phyloP scores from a whole-genome alignment of 1,139 yeast genomes.

The Candida glucosophila region DNA sequence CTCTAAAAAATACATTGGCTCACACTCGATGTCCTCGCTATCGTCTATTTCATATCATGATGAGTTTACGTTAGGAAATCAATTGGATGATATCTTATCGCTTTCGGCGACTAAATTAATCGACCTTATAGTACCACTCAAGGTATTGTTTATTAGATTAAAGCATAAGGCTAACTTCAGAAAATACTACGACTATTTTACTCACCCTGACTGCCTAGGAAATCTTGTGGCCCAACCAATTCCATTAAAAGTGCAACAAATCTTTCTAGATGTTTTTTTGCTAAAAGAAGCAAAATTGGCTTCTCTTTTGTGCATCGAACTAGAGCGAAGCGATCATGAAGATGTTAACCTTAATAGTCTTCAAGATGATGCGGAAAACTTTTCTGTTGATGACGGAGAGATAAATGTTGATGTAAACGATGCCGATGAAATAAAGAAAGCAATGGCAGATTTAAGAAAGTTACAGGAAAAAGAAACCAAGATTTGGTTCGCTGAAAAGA shows the following conservation, averaged over 20 bases:
- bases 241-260: slow-evolving; percentile 16
- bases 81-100: slow-evolving; percentile 17
- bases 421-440: slow-evolving; percentile 9
- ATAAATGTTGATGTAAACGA: slow-evolving; percentile 12
- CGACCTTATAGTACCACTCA: slow-evolving; percentile 25
- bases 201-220: slow-evolving; percentile 9
- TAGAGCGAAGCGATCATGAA: slow-evolving; percentile 52
- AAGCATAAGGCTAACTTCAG: slow-evolving; percentile 15
- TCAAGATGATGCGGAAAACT: slow-evolving; percentile 9
- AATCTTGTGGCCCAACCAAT: slow-evolving; percentile 8
- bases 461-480: slow-evolving; percentile 7
- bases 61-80: slow-evolving; percentile 7
- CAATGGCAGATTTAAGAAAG: slow-evolving; percentile 5
- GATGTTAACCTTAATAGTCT: slow-evolving; percentile 44
- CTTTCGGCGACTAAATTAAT: slow-evolving; percentile 15
- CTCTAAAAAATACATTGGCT: slow-evolving; percentile 4
- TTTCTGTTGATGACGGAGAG: too few relatives aligned
- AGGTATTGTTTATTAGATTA: slow-evolving; percentile 25
- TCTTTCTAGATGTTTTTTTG: slow-evolving; percentile 22
- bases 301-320: slow-evolving; percentile 16
- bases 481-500: slow-evolving; percentile 32
- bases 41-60: slow-evolving; percentile 5
- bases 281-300: slow-evolving; percentile 27
- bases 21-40: slow-evolving; percentile 7
- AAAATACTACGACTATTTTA: slow-evolving; percentile 21